Base-by-base conservation (phyloP, 1,139 yeast species). In the Zygosaccharomyces sapae region DNA sequence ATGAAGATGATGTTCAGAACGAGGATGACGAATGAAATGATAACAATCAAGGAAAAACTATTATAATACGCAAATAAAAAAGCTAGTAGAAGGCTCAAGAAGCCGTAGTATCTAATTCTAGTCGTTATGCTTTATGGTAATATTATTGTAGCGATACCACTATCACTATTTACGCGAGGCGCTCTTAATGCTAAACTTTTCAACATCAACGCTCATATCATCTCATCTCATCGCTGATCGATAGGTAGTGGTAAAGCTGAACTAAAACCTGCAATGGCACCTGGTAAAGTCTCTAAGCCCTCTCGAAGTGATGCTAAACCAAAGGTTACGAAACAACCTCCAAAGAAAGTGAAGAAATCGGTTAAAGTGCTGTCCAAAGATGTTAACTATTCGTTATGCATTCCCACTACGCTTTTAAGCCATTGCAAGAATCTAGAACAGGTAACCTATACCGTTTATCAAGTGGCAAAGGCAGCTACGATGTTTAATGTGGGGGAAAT, bases 401-500 rank as follows among this genome's bases (percentile, higher is more conserved):
- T 86, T 33, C 88, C 92, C 2, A 77, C 88, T 1, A 72, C 81
- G 1, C 73, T 79, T 4, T 74, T 84, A 16, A 61, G 77, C 18
- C 77, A 79, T 63, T 85, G 92, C 43, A 68, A 68, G 46, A 83
- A 82, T 56, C 69, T 86, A 45, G 83, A 83, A 53, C 96, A 88
- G 63, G 80, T 79, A 9, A 87, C 95, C 0, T 72, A 77, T 49
- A 73, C 81, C 1, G 81, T 86, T 1, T 85, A 88, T 59, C 95
- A 88, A 66, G 74, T 89, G 24, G 92, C 95, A 13, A 79, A 83
- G 57, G 80, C 83, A 2, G 85, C 89, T 4, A 77, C 86, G 29
- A 71, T 79, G 12, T 88, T 76, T 63, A 75, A 79, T 47, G 86
- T 86, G 2, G 77, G 79, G 2, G 97, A 89, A 61, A 74, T 89